These are phyloP conservation scores for Proliferodiscus dingleyae DNA, from an alignment of 2,329 filamentous ascomycete genomes.

Conservation along the genomic window DNA sequence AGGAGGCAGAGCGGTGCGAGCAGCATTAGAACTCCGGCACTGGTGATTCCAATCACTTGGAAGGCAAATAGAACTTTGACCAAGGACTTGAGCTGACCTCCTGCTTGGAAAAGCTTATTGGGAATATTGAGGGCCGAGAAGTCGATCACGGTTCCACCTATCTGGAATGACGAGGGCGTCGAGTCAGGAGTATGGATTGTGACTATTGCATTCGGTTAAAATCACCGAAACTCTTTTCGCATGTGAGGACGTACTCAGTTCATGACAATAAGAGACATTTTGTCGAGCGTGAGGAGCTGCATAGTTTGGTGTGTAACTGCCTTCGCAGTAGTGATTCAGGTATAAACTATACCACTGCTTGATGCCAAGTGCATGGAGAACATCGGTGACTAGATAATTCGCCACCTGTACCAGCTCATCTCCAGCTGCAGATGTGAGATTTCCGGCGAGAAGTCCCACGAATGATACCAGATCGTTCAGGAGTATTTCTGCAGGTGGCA, in stretches of 20 bases:
- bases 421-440: constrained; percentile 5
- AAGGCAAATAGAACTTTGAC: constrained; percentile 10
- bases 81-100: constrained; percentile 2
- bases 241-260: constrained; percentile 8
- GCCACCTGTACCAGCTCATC: constrained; percentile 4
- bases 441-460: constrained; percentile 4
- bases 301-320: constrained; percentile 10
- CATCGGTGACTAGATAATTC: constrained; percentile 7
- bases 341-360: constrained; percentile 18
- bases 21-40: constrained; percentile 12
- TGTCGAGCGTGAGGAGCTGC: constrained; percentile 3
- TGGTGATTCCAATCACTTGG: constrained; percentile 13
- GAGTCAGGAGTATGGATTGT: not conserved
- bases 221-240: not conserved
- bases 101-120: constrained; percentile 8
- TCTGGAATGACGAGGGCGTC: constrained; percentile 11
- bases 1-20: constrained; percentile 10
- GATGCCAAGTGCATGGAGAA: constrained; percentile 9
- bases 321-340: constrained; percentile 11
- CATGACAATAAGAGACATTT: constrained; percentile 8
- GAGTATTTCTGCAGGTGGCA: not conserved
- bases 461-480: constrained; percentile 5
- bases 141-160: constrained; percentile 17
- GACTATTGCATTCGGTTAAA: not conserved
- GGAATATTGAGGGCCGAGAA: constrained; percentile 18